These are phyloP conservation scores for Penicillium italicum DNA, from an alignment of 2,329 filamentous ascomycete genomes.

Conservation along the genomic window DNA sequence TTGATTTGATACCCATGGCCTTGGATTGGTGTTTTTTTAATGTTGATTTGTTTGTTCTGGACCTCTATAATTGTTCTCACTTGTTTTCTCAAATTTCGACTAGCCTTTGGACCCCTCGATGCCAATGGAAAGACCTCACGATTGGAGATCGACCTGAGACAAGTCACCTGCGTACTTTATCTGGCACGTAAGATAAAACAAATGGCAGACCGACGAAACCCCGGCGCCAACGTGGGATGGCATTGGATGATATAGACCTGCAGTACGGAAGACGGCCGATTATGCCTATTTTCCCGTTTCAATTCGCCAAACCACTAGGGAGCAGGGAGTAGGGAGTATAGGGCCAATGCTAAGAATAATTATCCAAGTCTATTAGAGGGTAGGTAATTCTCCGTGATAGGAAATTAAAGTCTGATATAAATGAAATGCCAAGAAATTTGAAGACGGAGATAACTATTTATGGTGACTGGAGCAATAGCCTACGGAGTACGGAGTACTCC, in stretches of 20 bases:
- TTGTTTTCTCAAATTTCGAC: neutral
- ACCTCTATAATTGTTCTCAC: neutral
- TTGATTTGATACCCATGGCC: slow-evolving; percentile 19
- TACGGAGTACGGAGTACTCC: no score
- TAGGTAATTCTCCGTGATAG: slow-evolving; percentile 1
- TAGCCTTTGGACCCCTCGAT: neutral
- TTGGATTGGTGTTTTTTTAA: slow-evolving; percentile 9
- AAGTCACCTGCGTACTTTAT: neutral
- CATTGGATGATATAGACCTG: neutral
- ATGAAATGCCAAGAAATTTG: slow-evolving; percentile 16
- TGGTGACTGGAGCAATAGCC: neutral
- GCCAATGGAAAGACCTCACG: neutral
- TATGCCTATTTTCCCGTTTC: neutral
- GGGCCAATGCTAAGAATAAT: neutral
- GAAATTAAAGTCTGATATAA: slow-evolving; percentile 17
- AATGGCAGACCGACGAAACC: neutral
- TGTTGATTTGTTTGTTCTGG: neutral
- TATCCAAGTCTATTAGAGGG: neutral
- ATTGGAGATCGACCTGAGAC: neutral
- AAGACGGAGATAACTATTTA: neutral
- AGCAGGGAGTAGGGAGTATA: neutral
- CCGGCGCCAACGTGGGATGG: neutral
- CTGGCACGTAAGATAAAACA: neutral
- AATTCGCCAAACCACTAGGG: neutral
- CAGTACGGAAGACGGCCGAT: neutral